phyloP scores from a whole-genome alignment of 2,329 filamentous ascomycete genomes.

The Nigrospora oryzae region DNA sequence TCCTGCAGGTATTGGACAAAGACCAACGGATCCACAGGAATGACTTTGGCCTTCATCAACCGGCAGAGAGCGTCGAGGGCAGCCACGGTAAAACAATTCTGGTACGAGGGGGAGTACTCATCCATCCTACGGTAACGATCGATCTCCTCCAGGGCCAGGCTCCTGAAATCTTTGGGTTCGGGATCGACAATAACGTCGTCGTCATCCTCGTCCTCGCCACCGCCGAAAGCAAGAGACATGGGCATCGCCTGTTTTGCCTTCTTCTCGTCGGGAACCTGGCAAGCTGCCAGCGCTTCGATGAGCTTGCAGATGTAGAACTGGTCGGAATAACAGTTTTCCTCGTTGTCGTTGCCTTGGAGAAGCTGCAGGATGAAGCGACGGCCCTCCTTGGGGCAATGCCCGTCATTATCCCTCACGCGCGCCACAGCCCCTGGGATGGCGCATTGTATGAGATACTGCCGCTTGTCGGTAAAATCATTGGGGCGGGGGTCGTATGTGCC shows the following conservation, averaged over 20 bases:
- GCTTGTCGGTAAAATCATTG: slow-evolving; percentile 86
- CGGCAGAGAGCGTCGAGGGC: slow-evolving; percentile 52
- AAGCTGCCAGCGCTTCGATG: slow-evolving; percentile 53
- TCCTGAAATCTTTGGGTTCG: slow-evolving; percentile 39
- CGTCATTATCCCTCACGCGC: slow-evolving; percentile 63
- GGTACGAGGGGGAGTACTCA: slow-evolving; percentile 60
- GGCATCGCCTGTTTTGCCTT: slow-evolving; percentile 29
- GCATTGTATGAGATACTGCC: slow-evolving; percentile 75
- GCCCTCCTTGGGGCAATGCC: slow-evolving; percentile 70
- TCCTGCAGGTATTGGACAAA: slow-evolving; percentile 60
- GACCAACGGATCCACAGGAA: slow-evolving; percentile 41
- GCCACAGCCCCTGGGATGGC: slow-evolving; percentile 77
- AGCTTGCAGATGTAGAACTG: slow-evolving; percentile 80
- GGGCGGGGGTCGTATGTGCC: slow-evolving; percentile 71
- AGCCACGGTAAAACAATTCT: slow-evolving; percentile 58
- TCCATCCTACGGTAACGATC: slow-evolving; percentile 60
- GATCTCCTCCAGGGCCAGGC: slow-evolving; percentile 51
- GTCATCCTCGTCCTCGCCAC: slow-evolving; percentile 33
- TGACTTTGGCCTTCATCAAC: slow-evolving; percentile 57
- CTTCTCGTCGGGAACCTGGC: slow-evolving; percentile 41
- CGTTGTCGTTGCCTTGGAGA: slow-evolving; percentile 89
- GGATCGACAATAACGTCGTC: slow-evolving; percentile 29
- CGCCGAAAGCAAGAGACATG: slow-evolving; percentile 32
- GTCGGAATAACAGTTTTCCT: slow-evolving; percentile 81
- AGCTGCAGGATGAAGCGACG: slow-evolving; percentile 83